A percentile compares a stretch with the other conserved stretches of the same genome.
Evolutionary conservation across 1,284 basidiomycete genomes (phyloP).

Genomic region (Tilletiaria anomala): DNA sequence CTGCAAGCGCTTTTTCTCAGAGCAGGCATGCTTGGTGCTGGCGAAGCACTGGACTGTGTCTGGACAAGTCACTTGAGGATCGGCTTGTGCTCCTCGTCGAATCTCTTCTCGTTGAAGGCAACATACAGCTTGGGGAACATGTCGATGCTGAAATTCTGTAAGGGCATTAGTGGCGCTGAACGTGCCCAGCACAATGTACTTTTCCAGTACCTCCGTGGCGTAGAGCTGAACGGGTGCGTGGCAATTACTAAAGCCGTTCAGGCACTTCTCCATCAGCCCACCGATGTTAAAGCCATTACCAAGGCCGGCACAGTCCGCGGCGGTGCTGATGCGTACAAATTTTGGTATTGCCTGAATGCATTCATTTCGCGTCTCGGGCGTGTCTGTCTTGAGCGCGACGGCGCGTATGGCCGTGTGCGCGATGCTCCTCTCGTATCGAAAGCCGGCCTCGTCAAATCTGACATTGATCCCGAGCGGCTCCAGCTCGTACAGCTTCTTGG

Average conservation of each 20-base stretch:
- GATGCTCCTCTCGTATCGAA: conserved; percentile 23
- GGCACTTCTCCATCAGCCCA: conserved; percentile 59
- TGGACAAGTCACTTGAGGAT: conserved; percentile 28
- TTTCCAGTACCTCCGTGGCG: conserved; percentile 48
- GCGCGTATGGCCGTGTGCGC: conserved; percentile 56
- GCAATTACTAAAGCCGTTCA: conserved; percentile 17
- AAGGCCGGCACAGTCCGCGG: conserved; percentile 14
- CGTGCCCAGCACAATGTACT: conserved; percentile 49
- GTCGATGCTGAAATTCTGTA: conserved; percentile 23
- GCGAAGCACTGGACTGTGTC: conserved; percentile 16
- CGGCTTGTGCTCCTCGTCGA: no score
- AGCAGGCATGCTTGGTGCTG: no score
- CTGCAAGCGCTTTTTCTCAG: no score
- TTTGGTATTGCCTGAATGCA: conserved; percentile 53
- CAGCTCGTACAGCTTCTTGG: conserved; percentile 51
- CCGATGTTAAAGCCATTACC: conserved; percentile 56
- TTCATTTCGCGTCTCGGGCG: conserved; percentile 55
- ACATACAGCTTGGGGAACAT: conserved; percentile 21
- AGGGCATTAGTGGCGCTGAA: conserved; percentile 55
- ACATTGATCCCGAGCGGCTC: conserved; percentile 44
- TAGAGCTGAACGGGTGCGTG: conserved; percentile 58
- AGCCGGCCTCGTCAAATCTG: conserved; percentile 18
- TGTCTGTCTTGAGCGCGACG: conserved; percentile 61
- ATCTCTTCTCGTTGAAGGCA: conserved; percentile 15
- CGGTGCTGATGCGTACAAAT: conserved; percentile 17